These are phyloP conservation scores for Moniliophthora roreri DNA, from an alignment of 1,284 basidiomycete species.

Conservation along the genomic window DNA sequence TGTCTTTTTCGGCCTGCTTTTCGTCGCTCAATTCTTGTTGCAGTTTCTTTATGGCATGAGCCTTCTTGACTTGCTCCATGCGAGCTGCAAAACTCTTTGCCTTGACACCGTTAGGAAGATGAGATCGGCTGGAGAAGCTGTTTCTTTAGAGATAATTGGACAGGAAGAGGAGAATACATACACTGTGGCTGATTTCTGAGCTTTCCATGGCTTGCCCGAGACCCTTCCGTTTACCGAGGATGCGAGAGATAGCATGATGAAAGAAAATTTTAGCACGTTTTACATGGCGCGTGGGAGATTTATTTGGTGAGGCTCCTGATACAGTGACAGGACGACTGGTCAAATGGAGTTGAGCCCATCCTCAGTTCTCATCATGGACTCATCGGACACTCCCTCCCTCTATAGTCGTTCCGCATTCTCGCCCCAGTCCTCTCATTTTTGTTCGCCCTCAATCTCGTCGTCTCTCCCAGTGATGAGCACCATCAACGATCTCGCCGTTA, in stretches of 20 bases:
- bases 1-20: conserved; percentile 63
- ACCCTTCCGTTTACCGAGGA: conserved; percentile 58
- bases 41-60: conserved; percentile 68
- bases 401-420: conserved; percentile 62
- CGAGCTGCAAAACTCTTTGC: conserved; percentile 66
- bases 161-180: conserved; percentile 30
- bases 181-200: conserved; percentile 60
- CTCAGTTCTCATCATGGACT: conserved; percentile 51
- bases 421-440: conserved; percentile 32
- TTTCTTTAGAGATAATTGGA: conserved; percentile 9
- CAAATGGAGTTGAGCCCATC: conserved; percentile 47
- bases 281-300: neutral
- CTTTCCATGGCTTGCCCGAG: conserved; percentile 73
- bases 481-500: conserved; percentile 48
- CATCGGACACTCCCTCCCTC: conserved; percentile 67
- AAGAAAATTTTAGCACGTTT: neutral
- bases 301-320: neutral
- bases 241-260: conserved; percentile 35
- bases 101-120: conserved; percentile 64
- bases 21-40: conserved; percentile 73
- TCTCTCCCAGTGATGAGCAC: conserved; percentile 32
- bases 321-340: neutral
- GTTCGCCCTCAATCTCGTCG: conserved; percentile 9
- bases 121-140: conserved; percentile 53
- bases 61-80: conserved; percentile 65